These are phyloP conservation scores for Jacaranda copaia DNA, from an alignment of 257 asterid species.

Conservation along the genomic window DNA sequence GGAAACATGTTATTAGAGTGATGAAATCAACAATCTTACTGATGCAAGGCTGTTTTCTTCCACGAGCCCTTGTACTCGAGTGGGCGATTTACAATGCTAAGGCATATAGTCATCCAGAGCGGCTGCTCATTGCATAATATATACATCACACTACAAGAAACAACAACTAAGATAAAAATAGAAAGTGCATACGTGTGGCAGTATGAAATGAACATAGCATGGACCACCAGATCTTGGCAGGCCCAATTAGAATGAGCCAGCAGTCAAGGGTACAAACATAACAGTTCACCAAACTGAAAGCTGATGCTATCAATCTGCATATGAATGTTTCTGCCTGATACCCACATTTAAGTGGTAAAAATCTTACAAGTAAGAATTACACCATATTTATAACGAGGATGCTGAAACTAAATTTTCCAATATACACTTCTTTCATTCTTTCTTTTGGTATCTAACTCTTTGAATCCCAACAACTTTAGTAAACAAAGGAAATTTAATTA, in stretches of 20 bases:
- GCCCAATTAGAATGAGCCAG: conserved; percentile 13
- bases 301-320: conserved; percentile 12
- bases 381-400: neutral
- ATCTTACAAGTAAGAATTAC: neutral
- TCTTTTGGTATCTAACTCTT: neutral
- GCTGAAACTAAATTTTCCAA: conserved; percentile 13
- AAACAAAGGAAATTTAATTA: neutral
- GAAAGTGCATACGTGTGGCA: conserved; percentile 22
- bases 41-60: conserved; percentile 95
- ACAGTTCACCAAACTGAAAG: conserved; percentile 1
- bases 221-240: conserved; percentile 21
- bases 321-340: conserved; percentile 2
- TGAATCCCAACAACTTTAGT: neutral
- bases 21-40: conserved; percentile 53
- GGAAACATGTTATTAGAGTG: conserved; percentile 16
- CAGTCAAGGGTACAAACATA: conserved; percentile 1
- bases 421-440: conserved; percentile 9
- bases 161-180: conserved; percentile 30
- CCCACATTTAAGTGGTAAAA: neutral
- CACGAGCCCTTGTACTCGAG: conserved; percentile 96
- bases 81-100: conserved; percentile 64
- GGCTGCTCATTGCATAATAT: conserved; percentile 97
- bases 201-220: conserved; percentile 15
- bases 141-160: conserved; percentile 84
- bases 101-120: conserved; percentile 87